Conservation (phyloP, 768 basidiomycete species). For the Trametes meyenii region DNA sequence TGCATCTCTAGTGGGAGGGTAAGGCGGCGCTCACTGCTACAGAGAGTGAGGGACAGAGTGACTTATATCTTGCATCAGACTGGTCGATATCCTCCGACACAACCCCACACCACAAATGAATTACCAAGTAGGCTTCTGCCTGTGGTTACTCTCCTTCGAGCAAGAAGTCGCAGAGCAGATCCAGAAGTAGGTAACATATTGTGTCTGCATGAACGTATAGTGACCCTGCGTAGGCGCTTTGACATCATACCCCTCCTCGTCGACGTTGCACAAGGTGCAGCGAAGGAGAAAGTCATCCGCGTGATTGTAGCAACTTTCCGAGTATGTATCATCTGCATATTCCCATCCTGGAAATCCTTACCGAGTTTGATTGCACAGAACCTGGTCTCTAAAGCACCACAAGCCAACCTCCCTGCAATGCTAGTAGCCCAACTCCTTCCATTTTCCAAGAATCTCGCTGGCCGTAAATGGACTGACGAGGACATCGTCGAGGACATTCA, state of each 20-base stretch:
- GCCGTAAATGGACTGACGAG: slow-evolving; percentile 92
- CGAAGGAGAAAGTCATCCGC: slow-evolving; percentile 96
- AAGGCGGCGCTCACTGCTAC: slow-evolving; percentile 16
- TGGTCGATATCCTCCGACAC: slow-evolving; percentile 81
- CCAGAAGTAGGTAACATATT: slow-evolving; percentile 65
- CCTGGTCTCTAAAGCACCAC: slow-evolving; percentile 84
- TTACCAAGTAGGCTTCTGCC: slow-evolving; percentile 90
- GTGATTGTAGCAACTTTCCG: slow-evolving; percentile 91
- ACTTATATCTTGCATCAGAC: slow-evolving; percentile 41
- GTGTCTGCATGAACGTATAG: background rate
- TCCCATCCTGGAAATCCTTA: background rate
- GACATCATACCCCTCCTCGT: slow-evolving; percentile 86
- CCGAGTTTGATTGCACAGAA: slow-evolving; percentile 53
- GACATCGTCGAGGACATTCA: slow-evolving; percentile 92
- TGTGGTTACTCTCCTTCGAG: slow-evolving; percentile 96
- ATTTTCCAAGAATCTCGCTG: slow-evolving; percentile 80
- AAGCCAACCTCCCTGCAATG: slow-evolving; percentile 91
- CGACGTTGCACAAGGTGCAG: slow-evolving; percentile 82
- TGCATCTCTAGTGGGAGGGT: slow-evolving; percentile 72
- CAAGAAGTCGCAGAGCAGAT: slow-evolving; percentile 81
- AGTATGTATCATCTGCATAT: slow-evolving; percentile 42
- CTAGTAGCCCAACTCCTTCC: slow-evolving; percentile 85
- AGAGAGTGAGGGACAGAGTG: background rate
- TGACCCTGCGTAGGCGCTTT: slow-evolving; percentile 64
- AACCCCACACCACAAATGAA: slow-evolving; percentile 91